These are phyloP conservation scores for Teratosphaeriaceae sp. DNA, from an alignment of 2,329 filamentous ascomycete species.

Conservation along the genomic window DNA sequence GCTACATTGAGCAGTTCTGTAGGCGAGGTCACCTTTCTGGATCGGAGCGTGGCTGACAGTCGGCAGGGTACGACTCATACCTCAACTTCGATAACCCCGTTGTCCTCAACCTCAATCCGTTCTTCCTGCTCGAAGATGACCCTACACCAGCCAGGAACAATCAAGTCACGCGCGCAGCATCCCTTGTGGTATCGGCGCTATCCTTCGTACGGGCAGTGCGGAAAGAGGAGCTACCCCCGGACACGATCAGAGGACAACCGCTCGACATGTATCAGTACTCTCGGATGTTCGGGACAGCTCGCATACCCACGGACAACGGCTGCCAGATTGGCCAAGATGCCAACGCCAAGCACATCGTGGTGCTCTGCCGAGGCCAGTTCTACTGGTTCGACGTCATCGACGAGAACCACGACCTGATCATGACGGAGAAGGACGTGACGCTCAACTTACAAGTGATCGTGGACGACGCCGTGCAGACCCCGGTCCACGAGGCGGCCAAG, in stretches of 20 bases:
- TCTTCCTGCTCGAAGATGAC: slow-evolving; percentile 95
- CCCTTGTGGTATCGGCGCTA: slow-evolving; percentile 80
- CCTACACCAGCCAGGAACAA: slow-evolving; percentile 94
- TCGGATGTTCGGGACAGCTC: slow-evolving; percentile 85
- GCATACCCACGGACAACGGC: slow-evolving; percentile 87
- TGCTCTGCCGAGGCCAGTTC: slow-evolving; percentile 90
- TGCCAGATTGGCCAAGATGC: slow-evolving; percentile 95
- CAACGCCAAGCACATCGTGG: slow-evolving; percentile 85
- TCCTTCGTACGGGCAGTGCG: slow-evolving; percentile 90
- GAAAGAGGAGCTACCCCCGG: slow-evolving; percentile 85
- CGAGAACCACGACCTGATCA: slow-evolving; percentile 89
- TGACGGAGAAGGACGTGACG: slow-evolving; percentile 90
- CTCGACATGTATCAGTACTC: slow-evolving; percentile 99
- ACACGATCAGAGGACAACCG: slow-evolving; percentile 74
- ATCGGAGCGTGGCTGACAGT: no score
- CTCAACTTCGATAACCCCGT: slow-evolving; percentile 97
- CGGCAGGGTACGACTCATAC: slow-evolving; percentile 92
- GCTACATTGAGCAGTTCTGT: slow-evolving; percentile 99
- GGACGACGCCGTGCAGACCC: slow-evolving; percentile 80
- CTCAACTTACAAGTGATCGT: slow-evolving; percentile 89
- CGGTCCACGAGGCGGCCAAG: slow-evolving; percentile 93
- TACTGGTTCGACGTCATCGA: slow-evolving; percentile 99
- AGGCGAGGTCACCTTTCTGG: no score
- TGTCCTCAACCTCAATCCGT: slow-evolving; percentile 93
- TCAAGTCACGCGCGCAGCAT: slow-evolving; percentile 90